phyloP scores from a whole-genome alignment of 148 eudicot species.

The Rhododendron molle region DNA sequence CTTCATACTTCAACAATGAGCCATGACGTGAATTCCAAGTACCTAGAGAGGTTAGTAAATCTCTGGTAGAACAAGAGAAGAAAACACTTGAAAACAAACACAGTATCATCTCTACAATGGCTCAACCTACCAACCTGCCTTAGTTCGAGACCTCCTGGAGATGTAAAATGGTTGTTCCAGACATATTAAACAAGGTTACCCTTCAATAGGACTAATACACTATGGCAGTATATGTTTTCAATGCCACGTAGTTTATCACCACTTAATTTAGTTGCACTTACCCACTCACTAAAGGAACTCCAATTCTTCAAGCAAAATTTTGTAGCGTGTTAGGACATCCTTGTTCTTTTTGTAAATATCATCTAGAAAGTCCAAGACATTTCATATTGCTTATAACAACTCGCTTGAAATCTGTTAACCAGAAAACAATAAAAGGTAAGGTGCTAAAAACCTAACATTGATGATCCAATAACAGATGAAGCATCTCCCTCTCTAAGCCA shows the following conservation, averaged over 20 bases:
- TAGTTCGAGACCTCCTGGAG: background rate
- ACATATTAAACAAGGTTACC: background rate
- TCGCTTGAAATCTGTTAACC: background rate
- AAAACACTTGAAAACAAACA: background rate
- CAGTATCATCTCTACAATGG: background rate
- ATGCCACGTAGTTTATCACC: background rate
- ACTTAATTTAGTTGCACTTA: background rate
- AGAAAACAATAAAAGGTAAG: background rate
- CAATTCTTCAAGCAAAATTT: no score
- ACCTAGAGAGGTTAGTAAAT: background rate
- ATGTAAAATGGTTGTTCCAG: background rate
- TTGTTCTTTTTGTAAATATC: background rate
- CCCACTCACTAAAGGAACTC: background rate
- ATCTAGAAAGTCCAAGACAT: background rate
- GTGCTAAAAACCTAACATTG: background rate
- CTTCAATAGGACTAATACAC: background rate
- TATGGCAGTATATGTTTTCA: background rate
- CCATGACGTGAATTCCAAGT: background rate
- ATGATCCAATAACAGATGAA: background rate
- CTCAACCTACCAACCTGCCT: background rate
- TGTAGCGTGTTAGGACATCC: no score
- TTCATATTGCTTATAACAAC: background rate
- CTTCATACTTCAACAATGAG: background rate
- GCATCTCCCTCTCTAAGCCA: background rate
- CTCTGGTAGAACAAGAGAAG: background rate